phyloP scores from a whole-genome alignment of 768 basidiomycete species.

The Nevesoporus exiguus region DNA sequence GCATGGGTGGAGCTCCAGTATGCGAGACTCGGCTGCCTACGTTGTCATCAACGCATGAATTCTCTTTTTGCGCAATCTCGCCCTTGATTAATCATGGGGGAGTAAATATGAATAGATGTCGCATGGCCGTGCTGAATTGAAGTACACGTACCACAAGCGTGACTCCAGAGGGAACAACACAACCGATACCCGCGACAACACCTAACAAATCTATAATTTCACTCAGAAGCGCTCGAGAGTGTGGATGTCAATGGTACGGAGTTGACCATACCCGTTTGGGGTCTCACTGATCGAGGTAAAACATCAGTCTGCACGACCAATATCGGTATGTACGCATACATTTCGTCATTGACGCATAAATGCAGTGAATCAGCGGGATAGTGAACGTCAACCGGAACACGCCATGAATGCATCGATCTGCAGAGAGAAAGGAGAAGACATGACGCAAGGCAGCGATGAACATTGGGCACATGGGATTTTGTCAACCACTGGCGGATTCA shows the following conservation, averaged over 20 bases:
- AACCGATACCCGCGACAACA: conserved; percentile 57
- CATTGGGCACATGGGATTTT: conserved; percentile 81
- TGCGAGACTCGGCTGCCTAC: conserved; percentile 15
- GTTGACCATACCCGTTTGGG: conserved; percentile 20
- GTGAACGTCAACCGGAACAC: conserved; percentile 73
- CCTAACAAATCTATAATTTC: conserved; percentile 50
- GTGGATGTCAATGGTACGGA: no score
- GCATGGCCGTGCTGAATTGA: background rate
- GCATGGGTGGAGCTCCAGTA: background rate
- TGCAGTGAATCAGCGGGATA: conserved; percentile 53
- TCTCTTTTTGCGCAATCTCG: conserved; percentile 55
- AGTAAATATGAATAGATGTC: conserved; percentile 1
- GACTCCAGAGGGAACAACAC: conserved; percentile 63
- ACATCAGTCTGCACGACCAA: background rate
- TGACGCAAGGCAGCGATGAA: conserved; percentile 33
- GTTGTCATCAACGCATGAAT: conserved; percentile 16
- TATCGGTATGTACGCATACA: conserved; percentile 30
- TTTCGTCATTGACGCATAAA: conserved; percentile 59
- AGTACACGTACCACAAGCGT: conserved; percentile 56
- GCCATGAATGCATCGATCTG: conserved; percentile 57
- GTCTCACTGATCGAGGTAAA: conserved; percentile 14
- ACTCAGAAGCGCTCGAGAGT: background rate
- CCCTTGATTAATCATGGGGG: conserved; percentile 71
- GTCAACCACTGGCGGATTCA: conserved; percentile 68
- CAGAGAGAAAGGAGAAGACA: background rate